These are phyloP conservation scores for Pelargonium cotyledonis DNA, from an alignment of 441 rosid genomes.

Conservation along the genomic window DNA sequence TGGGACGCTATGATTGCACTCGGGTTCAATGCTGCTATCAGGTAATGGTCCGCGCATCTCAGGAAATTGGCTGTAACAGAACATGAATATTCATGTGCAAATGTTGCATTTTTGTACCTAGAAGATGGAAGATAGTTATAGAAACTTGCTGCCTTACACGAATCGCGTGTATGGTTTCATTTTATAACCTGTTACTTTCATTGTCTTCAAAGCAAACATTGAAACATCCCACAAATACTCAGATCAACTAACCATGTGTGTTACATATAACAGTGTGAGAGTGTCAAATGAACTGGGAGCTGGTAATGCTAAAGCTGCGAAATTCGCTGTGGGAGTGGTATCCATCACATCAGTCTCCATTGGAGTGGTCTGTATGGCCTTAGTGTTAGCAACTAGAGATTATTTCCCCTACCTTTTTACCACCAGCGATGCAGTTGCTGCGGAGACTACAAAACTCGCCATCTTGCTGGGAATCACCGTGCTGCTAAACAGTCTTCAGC, in stretches of 20 bases:
- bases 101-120: too few species aligned
- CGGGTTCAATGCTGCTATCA: conserved; percentile 89
- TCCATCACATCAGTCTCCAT: conserved; percentile 58
- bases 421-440: conserved; percentile 60
- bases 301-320: conserved; percentile 58
- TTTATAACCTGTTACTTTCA: too few species aligned
- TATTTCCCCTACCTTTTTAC: conserved; percentile 79
- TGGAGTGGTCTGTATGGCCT: conserved; percentile 48
- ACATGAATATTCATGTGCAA: too few species aligned
- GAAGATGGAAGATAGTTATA: too few species aligned
- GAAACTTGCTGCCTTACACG: too few species aligned
- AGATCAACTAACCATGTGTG: conserved; percentile 11
- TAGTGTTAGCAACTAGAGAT: conserved; percentile 51
- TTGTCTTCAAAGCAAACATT: too few species aligned
- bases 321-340: conserved; percentile 62
- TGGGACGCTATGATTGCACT: conserved; percentile 87
- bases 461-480: conserved; percentile 55
- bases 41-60: conserved; percentile 31
- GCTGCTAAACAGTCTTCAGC: conserved; percentile 83
- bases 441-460: conserved; percentile 63
- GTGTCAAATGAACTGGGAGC: conserved; percentile 91
- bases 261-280: conserved; percentile 48
- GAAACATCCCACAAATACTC: too few species aligned
- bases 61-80: not conserved
- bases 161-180: too few species aligned